phyloP scores from a whole-genome alignment of 768 basidiomycete species.

The Russula olivacea region DNA sequence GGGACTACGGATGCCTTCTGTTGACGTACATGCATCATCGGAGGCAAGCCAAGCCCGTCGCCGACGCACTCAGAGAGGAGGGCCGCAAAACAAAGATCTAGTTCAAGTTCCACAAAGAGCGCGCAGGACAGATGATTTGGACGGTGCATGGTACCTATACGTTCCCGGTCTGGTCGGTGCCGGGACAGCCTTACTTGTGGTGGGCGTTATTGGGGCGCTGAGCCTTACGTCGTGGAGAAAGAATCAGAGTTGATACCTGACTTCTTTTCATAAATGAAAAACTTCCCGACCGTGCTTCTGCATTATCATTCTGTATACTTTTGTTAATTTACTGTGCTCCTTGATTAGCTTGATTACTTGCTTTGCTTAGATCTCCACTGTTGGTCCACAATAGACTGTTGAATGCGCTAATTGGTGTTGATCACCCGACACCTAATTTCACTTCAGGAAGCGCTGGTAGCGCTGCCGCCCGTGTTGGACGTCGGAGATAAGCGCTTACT shows the following conservation, averaged over 20 bases:
- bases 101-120: constrained; percentile 28
- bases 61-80: constrained; percentile 22
- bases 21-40: constrained; percentile 38
- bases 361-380: constrained; percentile 14
- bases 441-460: background rate
- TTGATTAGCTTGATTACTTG: constrained; percentile 8
- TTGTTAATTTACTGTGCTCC: constrained; percentile 13
- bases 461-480: background rate
- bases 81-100: constrained; percentile 7
- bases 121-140: constrained; percentile 54
- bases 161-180: constrained; percentile 76
- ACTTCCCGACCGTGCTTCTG: background rate
- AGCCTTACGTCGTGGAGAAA: constrained; percentile 54
- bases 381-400: constrained; percentile 1
- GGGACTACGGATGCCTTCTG: constrained; percentile 63
- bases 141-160: constrained; percentile 74
- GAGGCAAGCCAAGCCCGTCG: constrained; percentile 27
- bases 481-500: too few species aligned
- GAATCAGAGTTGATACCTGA: constrained; percentile 28
- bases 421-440: too few species aligned
- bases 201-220: constrained; percentile 71
- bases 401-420: background rate
- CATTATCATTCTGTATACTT: constrained; percentile 2
- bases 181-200: constrained; percentile 75
- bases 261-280: constrained; percentile 10